Base-by-base conservation (phyloP, 2,329 filamentous ascomycete genomes). In the Trichoderma sp. region DNA sequence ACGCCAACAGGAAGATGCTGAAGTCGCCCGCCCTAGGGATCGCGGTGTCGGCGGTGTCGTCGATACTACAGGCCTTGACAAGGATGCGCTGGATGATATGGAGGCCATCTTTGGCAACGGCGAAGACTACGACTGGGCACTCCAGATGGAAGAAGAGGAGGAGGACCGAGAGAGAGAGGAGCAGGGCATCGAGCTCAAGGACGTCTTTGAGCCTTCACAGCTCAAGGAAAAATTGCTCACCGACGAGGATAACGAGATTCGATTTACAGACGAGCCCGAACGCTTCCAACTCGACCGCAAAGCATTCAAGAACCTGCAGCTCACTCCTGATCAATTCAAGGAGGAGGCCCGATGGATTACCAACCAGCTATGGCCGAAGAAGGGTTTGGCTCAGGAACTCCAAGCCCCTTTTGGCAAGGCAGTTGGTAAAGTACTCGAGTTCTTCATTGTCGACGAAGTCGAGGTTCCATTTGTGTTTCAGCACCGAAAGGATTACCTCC, bases 381-480 rank as follows among this genome's bases (percentile, higher is more conserved):
- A 98, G 84, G 89, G 91, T 24, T 86, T 97, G 29, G 88, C 91
- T 3, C 84, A 88, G 59, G 93, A 95, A 77, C 88, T 98, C 71
- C 91, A 94, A 71, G 90, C 91, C 41, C 94, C 95, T 0, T 98
- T 99, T 84, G 92, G 94, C 81, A 94, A 94, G 80, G 94, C 96
- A 6, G 93, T 99, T 73, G 92, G 92, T 79, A 97, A 98, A 83
- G 95, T 98, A 12, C 89, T 99, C 53, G 94, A 98, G 80, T 98
- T 98, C 82, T 95, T 99, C 84, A 94, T 98, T 68, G 91, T 96
- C 4, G 95, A 98, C 78, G 94, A 97, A 79, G 95, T 96, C 80
- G 97, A 99, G 84, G 95, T 98, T 1, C 96, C 97, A 0, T 99
- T 98, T 83, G 97, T 99, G 79, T 98, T 98, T 84, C 96, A 98